These are phyloP conservation scores for Lasiosphaeriaceae sp. DNA, from an alignment of 495 filamentous ascomycete species.

Conservation along the genomic window DNA sequence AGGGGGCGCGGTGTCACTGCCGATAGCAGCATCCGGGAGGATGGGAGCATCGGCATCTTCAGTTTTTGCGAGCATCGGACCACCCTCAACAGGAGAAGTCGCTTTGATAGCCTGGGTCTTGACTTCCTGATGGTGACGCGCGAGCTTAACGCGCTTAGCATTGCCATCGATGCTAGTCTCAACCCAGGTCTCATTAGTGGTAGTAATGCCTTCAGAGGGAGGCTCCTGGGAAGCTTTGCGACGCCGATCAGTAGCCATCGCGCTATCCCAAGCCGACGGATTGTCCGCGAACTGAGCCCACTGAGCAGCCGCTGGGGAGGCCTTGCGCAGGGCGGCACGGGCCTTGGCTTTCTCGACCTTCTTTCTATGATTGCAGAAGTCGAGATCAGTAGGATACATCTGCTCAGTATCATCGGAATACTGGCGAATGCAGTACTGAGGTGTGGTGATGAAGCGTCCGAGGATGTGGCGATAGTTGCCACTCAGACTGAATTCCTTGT, in stretches of 20 bases:
- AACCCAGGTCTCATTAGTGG: conserved; percentile 28
- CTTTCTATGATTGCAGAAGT: conserved; percentile 32
- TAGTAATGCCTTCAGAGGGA: not conserved
- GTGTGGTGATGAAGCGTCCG: conserved; percentile 53
- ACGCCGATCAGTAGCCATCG: conserved; percentile 20
- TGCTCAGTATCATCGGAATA: conserved; percentile 74
- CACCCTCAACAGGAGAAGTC: not conserved
- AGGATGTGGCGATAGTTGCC: conserved; percentile 85
- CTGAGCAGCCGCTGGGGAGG: conserved; percentile 1
- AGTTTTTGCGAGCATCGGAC: not conserved
- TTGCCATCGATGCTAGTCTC: conserved; percentile 25
- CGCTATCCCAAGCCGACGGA: conserved; percentile 16
- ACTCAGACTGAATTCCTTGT: conserved; percentile 83
- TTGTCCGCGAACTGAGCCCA: conserved; percentile 25
- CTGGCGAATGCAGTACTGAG: conserved; percentile 60
- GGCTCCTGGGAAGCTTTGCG: conserved; percentile 28
- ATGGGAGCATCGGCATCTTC: not conserved
- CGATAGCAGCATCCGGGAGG: not conserved
- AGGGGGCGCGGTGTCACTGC: no score
- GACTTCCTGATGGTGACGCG: conserved; percentile 23
- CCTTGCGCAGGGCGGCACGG: not conserved
- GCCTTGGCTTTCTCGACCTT: conserved; percentile 5
- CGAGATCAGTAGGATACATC: conserved; percentile 73
- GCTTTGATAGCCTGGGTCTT: not conserved
- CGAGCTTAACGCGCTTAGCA: conserved; percentile 41